These are phyloP conservation scores for Candida methanosorbosa DNA, from an alignment of 805 yeast species.

Conservation along the genomic window DNA sequence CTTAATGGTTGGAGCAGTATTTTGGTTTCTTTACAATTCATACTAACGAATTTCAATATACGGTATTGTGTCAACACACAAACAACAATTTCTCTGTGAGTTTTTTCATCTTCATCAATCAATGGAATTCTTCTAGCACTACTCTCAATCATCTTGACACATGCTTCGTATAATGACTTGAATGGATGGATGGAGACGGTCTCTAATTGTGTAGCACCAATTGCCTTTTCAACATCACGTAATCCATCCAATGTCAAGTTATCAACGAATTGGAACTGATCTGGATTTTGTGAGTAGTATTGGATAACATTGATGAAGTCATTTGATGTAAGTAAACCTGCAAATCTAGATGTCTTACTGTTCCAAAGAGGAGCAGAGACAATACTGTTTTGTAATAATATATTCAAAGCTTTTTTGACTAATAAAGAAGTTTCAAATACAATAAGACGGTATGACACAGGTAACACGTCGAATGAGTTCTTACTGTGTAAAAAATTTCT, in stretches of 20 bases:
- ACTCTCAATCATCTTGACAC: constrained; percentile 81
- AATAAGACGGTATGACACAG: constrained; percentile 86
- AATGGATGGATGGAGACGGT: constrained; percentile 87
- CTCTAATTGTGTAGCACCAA: constrained; percentile 81
- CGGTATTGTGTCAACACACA: constrained; percentile 94
- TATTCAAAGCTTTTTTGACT: constrained; percentile 85
- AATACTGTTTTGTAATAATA: constrained; percentile 83
- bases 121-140: constrained; percentile 90
- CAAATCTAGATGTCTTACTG: constrained; percentile 78
- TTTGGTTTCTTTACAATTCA: constrained; percentile 91
- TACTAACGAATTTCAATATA: constrained; percentile 87
- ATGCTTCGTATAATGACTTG: constrained; percentile 83
- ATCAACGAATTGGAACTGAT: constrained; percentile 81
- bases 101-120: constrained; percentile 88
- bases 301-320: constrained; percentile 95
- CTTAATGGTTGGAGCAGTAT: constrained; percentile 69
- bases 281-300: constrained; percentile 85
- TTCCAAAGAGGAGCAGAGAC: constrained; percentile 98
- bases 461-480: constrained; percentile 93
- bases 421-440: constrained; percentile 87
- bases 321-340: constrained; percentile 85
- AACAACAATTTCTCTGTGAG: constrained; percentile 89
- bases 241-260: constrained; percentile 77
- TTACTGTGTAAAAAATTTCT: constrained; percentile 78
- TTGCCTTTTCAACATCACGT: constrained; percentile 76